Conservation (phyloP, 306 rosid species). For the Astragalus membranaceus region DNA sequence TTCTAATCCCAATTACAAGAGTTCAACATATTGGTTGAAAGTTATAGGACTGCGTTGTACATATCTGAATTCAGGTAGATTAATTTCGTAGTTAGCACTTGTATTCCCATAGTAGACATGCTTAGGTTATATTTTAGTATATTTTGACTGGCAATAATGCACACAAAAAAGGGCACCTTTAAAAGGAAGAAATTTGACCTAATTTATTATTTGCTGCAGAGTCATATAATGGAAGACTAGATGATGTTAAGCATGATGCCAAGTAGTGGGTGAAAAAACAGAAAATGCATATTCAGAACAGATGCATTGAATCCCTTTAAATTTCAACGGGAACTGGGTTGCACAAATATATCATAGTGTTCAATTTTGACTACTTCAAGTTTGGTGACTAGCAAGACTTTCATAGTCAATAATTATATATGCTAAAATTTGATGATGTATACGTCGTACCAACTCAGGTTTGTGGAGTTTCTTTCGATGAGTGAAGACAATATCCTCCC, state of each 20-base stretch:
- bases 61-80: not conserved
- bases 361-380: not conserved
- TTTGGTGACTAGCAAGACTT: constrained; percentile 14
- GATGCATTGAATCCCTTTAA: not conserved
- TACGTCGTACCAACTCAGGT: too few species aligned
- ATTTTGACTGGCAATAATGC: not conserved
- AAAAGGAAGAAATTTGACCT: constrained; percentile 1
- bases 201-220: constrained; percentile 8
- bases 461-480: too few species aligned
- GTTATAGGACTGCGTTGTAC: not conserved
- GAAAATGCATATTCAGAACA: constrained; percentile 23
- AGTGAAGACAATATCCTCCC: too few species aligned
- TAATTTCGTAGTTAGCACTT: not conserved
- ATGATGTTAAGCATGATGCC: constrained; percentile 19
- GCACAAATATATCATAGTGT: not conserved
- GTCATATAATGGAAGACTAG: constrained; percentile 24
- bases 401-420: not conserved
- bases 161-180: not conserved
- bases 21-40: not conserved
- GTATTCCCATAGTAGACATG: not conserved
- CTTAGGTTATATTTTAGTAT: not conserved
- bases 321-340: not conserved
- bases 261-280: not conserved
- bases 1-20: too few species aligned
- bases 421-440: not conserved